Conservation (phyloP, 179 eudicot species). For the Sideroxylon spinosum region DNA sequence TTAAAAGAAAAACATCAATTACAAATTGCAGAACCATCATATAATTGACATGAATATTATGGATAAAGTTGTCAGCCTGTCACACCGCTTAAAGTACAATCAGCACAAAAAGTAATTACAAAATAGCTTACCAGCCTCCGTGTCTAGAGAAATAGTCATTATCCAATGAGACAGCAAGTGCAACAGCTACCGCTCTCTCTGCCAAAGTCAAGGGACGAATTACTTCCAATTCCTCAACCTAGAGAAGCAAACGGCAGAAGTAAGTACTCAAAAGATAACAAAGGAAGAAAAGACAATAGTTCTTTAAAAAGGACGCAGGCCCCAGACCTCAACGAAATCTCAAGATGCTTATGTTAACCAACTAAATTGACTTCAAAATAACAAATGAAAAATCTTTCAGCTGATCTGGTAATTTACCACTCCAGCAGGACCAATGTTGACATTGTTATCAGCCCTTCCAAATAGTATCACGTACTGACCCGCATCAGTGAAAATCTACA, state of each 20-base stretch:
- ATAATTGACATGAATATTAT: background rate
- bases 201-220: constrained; percentile 79
- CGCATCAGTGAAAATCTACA: constrained; percentile 92
- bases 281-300: background rate
- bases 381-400: background rate
- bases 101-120: background rate
- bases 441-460: constrained; percentile 54
- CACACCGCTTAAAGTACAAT: no score
- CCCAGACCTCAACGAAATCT: constrained; percentile 6
- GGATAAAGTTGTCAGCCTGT: background rate
- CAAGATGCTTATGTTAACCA: background rate
- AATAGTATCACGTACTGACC: constrained; percentile 95
- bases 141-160: constrained; percentile 92
- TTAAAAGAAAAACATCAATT: no score
- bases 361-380: background rate
- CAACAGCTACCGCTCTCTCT: constrained; percentile 88
- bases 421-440: constrained; percentile 36
- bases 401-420: constrained; percentile 34
- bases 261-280: background rate
- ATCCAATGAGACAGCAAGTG: constrained; percentile 92
- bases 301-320: background rate
- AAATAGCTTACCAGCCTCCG: constrained; percentile 80
- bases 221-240: constrained; percentile 75
- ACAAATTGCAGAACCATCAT: background rate
- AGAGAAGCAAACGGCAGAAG: constrained; percentile 16